Base-by-base conservation (phyloP, 495 filamentous ascomycete genomes). In the Penicillium odoratum region DNA sequence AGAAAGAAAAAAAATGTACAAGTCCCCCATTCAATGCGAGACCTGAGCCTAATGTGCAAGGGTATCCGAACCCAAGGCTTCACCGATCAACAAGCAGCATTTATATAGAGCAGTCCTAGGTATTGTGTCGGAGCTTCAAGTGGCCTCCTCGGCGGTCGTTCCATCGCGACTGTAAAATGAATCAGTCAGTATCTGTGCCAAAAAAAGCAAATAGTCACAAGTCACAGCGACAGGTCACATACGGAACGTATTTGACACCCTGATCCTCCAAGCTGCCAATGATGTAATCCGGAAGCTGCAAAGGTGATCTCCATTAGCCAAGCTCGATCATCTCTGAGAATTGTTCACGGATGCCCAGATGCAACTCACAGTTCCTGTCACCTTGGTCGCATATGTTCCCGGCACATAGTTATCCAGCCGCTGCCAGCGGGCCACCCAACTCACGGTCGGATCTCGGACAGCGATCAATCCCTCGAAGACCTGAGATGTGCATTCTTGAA, bases 371-470 rank as follows among this genome's bases (percentile, higher is more conserved):
- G 80, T 76, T 55, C 93, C 93, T 10, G 85, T 87, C 18, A 98
- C 94, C 73, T 97, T 97, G 48, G 92, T 87, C 25, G 94, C 94
- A 77, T 98, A 98, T 46, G 91, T 86, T 33, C 94, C 94, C 30
- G 83, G 81, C 50, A 92, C 86, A 73, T 91, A 97, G 29, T 81
- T 84, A 72, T 96, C 88, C 52, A 98, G 71, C n/a, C 94, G 81
- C 75, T 97, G 91, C 89, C 91, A 97, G 65, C 90, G 88, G 21
- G 93, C 91, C 42, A 97, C 90, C 94, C 94, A 98, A 64, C 88
- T 92, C 53, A 75, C 82, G 26, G 72, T 71, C 7, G 92, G 91
- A 58, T 96, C 84, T n/a, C 85, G 81, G 25, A 96, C 77, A 13
- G 88, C 81, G 58, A 97, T 89, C 53, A 97, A 71, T 9, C 93